Evolutionary conservation across 495 filamentous ascomycete genomes (phyloP), one percentile per base, ranked within the genome.

Genomic region (Penicillium alfredii): DNA sequence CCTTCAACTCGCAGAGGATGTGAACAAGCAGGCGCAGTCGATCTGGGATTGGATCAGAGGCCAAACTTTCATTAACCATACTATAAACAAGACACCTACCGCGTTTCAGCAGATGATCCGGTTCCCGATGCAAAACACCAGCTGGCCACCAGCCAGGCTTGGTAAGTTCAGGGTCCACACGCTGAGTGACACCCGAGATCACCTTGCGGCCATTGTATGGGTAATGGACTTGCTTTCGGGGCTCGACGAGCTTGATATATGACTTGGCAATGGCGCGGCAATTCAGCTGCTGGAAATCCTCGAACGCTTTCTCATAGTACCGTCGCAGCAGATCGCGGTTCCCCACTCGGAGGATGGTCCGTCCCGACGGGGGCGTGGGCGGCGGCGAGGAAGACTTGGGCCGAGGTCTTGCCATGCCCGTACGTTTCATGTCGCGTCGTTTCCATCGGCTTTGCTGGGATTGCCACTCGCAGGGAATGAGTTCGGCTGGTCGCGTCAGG

Each of bases 101-200:
- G 44, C 67, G 64, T 55, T 83, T 92, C 35, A 70, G 68, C 14
- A 88, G 59, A 56, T 94, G 87, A 49, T 93, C 86, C 0, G 87
- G 87, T 56, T 93, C 87, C 38, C 73, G 79, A 45, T 89, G 86
- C 4, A 70, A 65, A 7, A 77, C 73, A 9, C 67, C 63, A 14
- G 66, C 64, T 0, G 87, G 87, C 87, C 87, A 94, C 87, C 87
- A 94, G 12, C 67, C 71, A 4, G 87, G 87, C 24, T 68, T 71
- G 4, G 66, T 71, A 27, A 54, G 38, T 37, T 71, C 66, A 1
- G 66, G 64, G 35, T 68, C 57, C 10, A 60, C 54, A 4, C 49
- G 52, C 27, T 63, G 57, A 7, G 26, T 72, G 52, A 45, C 67
- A 61, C 29, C 70, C 44, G 50, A 47, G 9, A 58, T 45, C 4